phyloP scores from a whole-genome alignment of 1,284 basidiomycete genomes.

The Leccinum proximum region DNA sequence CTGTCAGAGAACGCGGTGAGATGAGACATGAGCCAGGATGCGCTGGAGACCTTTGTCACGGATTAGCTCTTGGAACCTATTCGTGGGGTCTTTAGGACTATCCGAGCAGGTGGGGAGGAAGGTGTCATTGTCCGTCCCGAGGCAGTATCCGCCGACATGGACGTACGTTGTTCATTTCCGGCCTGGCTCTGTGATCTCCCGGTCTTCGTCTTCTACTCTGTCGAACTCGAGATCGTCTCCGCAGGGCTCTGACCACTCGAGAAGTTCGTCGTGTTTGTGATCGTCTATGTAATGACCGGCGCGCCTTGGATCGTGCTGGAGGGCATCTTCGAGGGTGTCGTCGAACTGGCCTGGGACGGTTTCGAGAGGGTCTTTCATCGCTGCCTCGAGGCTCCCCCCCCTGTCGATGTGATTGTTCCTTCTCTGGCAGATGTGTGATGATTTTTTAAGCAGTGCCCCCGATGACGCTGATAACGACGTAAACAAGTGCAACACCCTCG shows the following conservation, averaged over 20 bases:
- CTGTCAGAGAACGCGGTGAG: constrained; percentile 37
- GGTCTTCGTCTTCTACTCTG: constrained; percentile 86
- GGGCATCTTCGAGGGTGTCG: constrained; percentile 35
- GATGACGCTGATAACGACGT: constrained; percentile 7
- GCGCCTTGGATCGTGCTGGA: constrained; percentile 25
- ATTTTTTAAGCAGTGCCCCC: neutral
- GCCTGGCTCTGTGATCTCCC: constrained; percentile 73
- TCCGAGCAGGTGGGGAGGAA: constrained; percentile 73
- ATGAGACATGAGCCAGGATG: constrained; percentile 31
- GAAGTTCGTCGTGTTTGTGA: constrained; percentile 29
- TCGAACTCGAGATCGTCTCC: constrained; percentile 50
- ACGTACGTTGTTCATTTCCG: constrained; percentile 42
- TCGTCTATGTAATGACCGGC: constrained; percentile 48
- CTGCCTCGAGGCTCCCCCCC: neutral
- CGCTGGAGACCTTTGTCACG: constrained; percentile 77
- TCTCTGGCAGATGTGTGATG: neutral
- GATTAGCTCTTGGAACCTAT: constrained; percentile 91
- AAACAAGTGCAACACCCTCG: constrained; percentile 25
- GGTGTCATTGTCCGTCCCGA: constrained; percentile 75
- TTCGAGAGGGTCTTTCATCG: constrained; percentile 12
- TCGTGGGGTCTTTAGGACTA: constrained; percentile 80
- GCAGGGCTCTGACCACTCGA: constrained; percentile 37
- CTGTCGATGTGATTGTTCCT: neutral
- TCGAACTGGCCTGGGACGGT: constrained; percentile 50
- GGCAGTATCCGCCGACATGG: constrained; percentile 76